These are phyloP conservation scores for Cajanus cajan DNA, from an alignment of 306 rosid species.

Conservation along the genomic window DNA sequence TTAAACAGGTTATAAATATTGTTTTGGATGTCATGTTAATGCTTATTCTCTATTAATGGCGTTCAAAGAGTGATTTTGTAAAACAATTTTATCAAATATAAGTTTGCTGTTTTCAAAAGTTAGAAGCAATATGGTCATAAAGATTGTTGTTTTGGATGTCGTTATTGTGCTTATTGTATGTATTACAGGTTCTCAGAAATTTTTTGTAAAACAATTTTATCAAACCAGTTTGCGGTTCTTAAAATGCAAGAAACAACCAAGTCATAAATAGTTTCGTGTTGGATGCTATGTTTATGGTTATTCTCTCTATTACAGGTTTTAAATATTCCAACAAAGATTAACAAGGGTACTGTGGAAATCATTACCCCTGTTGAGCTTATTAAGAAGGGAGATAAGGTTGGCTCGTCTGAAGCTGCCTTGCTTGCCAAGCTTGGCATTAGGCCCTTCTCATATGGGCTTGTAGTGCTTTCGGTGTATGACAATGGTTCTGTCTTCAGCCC, in stretches of 20 bases:
- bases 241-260: background rate
- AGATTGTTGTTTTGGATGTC: too few species aligned
- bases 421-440: slow-evolving; percentile 91
- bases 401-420: slow-evolving; percentile 92
- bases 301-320: slow-evolving; percentile 50
- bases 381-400: slow-evolving; percentile 93
- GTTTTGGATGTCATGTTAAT: too few species aligned
- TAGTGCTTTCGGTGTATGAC: slow-evolving; percentile 69
- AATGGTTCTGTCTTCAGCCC: slow-evolving; percentile 84
- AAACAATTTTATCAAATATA: too few species aligned
- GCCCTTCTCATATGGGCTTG: slow-evolving; percentile 93
- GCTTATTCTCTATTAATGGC: too few species aligned
- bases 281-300: background rate
- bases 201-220: too few species aligned
- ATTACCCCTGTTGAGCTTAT: slow-evolving; percentile 95
- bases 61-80: too few species aligned
- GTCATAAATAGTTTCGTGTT: background rate
- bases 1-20: too few species aligned
- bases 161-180: too few species aligned
- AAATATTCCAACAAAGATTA: slow-evolving; percentile 88
- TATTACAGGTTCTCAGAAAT: too few species aligned
- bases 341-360: slow-evolving; percentile 94
- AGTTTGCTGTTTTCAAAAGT: too few species aligned
- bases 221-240: background rate
- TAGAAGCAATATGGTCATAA: too few species aligned